Conservation (phyloP, 2,329 filamentous ascomycete genomes). For the Stagonosporopsis vannaccii region DNA sequence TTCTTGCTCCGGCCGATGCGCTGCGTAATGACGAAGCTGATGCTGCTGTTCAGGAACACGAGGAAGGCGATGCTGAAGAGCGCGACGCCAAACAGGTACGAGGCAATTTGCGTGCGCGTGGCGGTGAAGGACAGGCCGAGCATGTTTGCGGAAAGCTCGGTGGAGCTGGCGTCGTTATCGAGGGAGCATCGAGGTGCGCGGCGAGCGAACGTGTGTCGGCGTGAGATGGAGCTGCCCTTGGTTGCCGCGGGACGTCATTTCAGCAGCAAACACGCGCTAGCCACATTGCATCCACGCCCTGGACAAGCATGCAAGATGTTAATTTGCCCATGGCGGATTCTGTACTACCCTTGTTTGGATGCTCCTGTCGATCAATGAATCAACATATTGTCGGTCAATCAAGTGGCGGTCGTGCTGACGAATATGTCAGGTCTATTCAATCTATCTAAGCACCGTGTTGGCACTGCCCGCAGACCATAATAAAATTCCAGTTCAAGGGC, state of each 20-base stretch:
- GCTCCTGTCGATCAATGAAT: constrained; percentile 10
- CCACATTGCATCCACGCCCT: constrained; percentile 12
- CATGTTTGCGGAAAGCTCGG: constrained; percentile 39
- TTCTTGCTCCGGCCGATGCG: constrained; percentile 75
- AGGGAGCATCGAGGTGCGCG: constrained; percentile 18
- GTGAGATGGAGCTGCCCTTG: constrained; percentile 16
- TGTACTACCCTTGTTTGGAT: constrained; percentile 7
- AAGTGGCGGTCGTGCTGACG: not conserved
- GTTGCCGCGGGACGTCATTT: constrained; percentile 14
- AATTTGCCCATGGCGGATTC: not conserved
- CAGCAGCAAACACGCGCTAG: constrained; percentile 17
- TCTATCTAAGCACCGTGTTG: not conserved
- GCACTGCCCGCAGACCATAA: not conserved
- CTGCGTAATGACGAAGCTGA: constrained; percentile 86
- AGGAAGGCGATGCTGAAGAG: constrained; percentile 90
- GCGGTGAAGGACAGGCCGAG: constrained; percentile 61
- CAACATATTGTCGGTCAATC: too few relatives aligned
- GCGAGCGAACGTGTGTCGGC: not conserved
- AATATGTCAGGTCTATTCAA: not conserved
- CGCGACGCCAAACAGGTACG: constrained; percentile 82
- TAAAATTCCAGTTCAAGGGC: not conserved
- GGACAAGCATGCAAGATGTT: constrained; percentile 1
- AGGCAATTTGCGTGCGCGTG: constrained; percentile 64
- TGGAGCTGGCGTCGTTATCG: constrained; percentile 25
- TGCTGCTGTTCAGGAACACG: constrained; percentile 84